A percentile compares a stretch with the other conserved stretches of the same genome.
Conservation (phyloP, 805 yeast species). For the Wickerhamomyces strasburgensis region DNA sequence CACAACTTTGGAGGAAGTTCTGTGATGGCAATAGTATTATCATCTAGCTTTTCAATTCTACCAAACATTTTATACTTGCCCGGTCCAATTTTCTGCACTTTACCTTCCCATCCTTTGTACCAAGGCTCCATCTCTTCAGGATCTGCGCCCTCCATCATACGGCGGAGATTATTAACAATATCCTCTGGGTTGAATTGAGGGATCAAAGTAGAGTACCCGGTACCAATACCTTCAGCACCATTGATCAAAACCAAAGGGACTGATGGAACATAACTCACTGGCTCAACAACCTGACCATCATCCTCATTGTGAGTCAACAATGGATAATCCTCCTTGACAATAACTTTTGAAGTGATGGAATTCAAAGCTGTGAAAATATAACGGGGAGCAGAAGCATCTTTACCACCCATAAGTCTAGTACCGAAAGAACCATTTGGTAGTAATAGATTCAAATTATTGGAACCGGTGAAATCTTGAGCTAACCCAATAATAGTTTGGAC, state of each 20-base stretch:
- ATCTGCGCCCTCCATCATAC: constrained; percentile 68
- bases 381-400: constrained; percentile 97
- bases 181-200: constrained; percentile 89
- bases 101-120: constrained; percentile 95
- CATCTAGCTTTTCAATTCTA: constrained; percentile 73
- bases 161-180: constrained; percentile 66
- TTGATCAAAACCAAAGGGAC: constrained; percentile 92
- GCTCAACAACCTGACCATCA: constrained; percentile 92
- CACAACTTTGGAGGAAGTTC: constrained; percentile 91
- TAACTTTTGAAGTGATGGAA: constrained; percentile 68
- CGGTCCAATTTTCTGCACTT: constrained; percentile 54
- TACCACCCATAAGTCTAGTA: constrained; percentile 94
- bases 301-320: constrained; percentile 78
- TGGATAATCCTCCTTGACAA: constrained; percentile 76
- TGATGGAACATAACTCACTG: constrained; percentile 93
- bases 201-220: constrained; percentile 95
- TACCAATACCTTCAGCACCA: constrained; percentile 97
- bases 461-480: constrained; percentile 93
- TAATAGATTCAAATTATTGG: constrained; percentile 80
- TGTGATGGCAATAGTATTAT: constrained; percentile 77
- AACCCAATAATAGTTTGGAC: constrained; percentile 87
- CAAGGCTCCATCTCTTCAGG: constrained; percentile 78
- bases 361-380: constrained; percentile 86
- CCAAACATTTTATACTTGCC: constrained; percentile 79
- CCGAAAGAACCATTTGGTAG: constrained; percentile 95